Evolutionary conservation across 768 basidiomycete genomes (phyloP), one percentile per base, ranked within the genome.

Genomic region (Suillus fuscotomentosus): DNA sequence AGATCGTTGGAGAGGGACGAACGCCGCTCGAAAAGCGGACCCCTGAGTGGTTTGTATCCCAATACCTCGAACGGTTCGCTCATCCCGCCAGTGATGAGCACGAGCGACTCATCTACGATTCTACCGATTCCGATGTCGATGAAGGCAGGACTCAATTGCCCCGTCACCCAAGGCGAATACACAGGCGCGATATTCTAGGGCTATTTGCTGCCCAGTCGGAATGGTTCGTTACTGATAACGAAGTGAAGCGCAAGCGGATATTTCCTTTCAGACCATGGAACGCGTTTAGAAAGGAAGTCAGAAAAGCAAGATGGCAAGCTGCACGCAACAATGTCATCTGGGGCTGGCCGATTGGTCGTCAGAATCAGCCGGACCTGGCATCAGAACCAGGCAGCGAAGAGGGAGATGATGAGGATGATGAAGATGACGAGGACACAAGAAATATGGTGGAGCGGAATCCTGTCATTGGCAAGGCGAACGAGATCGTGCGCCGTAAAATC

Each of bases 141-240:
- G 75, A 76, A 1, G 75, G 77, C 3, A 66, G 36, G 15, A 73
- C 75, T 2, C 65, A 42, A 3, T 76, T 72, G 41, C 78, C 78
- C 15, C 80, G 83, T 31, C 77, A 79, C 47, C 78, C 81, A 15
- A 82, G 85, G 31, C 80, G 75, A 62, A 72, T 89, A 34, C 79
- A 86, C 53, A 77, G 63, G 36, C 81, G 85, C 41, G 84, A 88
- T 69, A 71, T 89, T n/a, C 70, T 77, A 42, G 78, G 80, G 13
- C 64, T 79, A 2, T 83, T 88, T 65, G 87, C 86, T 13, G 76
- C 80, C 11, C 86, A 89, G 10, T 81, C 82, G 0, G 82, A 82
- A 42, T 90, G 88, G 88, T 68, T 90, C 9, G 70, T 87, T 43
- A 80, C 83, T 13, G 79, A 87, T 59, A 83, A 83, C 41, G 76